phyloP scores from a whole-genome alignment of 371 early-diverging fungal species.

The Haplosporangium sp. region DNA sequence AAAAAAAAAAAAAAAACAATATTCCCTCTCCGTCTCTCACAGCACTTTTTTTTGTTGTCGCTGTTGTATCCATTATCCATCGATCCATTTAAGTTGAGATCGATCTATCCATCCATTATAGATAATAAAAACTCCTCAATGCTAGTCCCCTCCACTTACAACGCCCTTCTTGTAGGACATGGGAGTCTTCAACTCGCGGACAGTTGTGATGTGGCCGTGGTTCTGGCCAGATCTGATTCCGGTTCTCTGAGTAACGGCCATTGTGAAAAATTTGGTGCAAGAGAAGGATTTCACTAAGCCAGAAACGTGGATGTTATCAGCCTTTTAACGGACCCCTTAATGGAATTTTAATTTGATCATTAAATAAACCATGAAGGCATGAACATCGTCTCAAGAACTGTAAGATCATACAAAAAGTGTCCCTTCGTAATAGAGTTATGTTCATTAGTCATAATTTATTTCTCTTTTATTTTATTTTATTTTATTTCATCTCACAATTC shows the following conservation, averaged over 20 bases:
- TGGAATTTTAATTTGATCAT: no score
- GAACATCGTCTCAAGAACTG: no score
- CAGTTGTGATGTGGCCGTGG: slow-evolving; percentile 90
- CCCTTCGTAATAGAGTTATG: no score
- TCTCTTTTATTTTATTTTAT: neutral
- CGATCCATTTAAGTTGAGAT: slow-evolving; percentile 10
- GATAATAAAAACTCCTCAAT: neutral
- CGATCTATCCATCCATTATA: slow-evolving; percentile 33
- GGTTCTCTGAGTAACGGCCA: slow-evolving; percentile 72
- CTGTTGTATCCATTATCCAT: slow-evolving; percentile 18
- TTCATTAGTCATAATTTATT: no score
- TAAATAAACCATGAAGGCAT: no score
- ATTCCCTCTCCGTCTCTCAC: no score
- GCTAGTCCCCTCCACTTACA: slow-evolving; percentile 50
- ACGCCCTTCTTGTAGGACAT: slow-evolving; percentile 90
- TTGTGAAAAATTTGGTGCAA: slow-evolving; percentile 42
- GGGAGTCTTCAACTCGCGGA: slow-evolving; percentile 82
- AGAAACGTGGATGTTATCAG: neutral
- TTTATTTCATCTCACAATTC: neutral
- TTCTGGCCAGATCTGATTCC: slow-evolving; percentile 85
- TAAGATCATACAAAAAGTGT: no score
- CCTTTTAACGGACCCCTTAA: slow-evolving; percentile 6
- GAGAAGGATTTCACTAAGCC: slow-evolving; percentile 25
- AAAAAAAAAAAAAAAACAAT: no score
- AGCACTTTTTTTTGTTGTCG: no score